Evolutionary conservation across 345 rosid genomes (phyloP).

Genomic region (Aegle marmelos): DNA sequence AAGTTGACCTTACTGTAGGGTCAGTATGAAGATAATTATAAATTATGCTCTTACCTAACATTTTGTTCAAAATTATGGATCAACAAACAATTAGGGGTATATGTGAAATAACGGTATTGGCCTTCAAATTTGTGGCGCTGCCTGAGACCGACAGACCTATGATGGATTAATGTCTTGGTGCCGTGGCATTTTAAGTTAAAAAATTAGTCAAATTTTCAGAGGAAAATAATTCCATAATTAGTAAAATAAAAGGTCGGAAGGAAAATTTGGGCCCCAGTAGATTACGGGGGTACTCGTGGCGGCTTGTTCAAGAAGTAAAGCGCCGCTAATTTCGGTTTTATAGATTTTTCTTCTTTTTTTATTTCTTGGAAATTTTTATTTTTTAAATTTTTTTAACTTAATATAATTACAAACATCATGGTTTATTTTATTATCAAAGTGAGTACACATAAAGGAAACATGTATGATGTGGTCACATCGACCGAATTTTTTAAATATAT

Average conservation of each 20-base stretch:
- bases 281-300: not conserved
- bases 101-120: not conserved
- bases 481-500: no score
- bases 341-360: not conserved
- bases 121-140: not conserved
- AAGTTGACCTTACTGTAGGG: no score
- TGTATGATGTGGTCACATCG: no score
- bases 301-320: not conserved
- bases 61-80: no score
- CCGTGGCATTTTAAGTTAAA: not conserved
- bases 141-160: not conserved
- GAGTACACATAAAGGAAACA: no score
- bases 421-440: no score
- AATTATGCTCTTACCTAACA: no score
- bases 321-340: constrained; percentile 6
- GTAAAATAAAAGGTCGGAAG: not conserved
- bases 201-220: not conserved
- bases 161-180: not conserved
- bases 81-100: no score
- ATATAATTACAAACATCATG: no score
- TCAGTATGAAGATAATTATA: no score
- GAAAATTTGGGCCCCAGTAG: not conserved
- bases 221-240: not conserved
- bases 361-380: not conserved
- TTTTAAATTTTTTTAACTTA: no score